Percentiles rank a stretch among this genome's conserved stretches.
These are phyloP conservation scores for Colletotrichum camelliae DNA, from an alignment of 2,329 filamentous ascomycete genomes.

Conservation along the genomic window DNA sequence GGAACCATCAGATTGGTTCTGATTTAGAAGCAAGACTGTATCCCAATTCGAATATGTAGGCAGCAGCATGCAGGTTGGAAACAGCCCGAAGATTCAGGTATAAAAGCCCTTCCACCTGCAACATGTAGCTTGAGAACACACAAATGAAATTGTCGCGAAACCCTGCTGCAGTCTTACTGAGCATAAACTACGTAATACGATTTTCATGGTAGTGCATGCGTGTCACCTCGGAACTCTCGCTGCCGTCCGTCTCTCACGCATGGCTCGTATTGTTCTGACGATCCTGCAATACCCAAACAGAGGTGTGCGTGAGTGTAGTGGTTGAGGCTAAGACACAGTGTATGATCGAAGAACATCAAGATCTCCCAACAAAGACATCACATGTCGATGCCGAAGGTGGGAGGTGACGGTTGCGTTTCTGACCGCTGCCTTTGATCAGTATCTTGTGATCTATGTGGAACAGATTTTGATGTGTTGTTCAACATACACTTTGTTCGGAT, in stretches of 20 bases:
- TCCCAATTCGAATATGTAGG: not conserved
- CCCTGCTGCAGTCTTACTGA: not conserved
- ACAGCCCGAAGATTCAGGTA: not conserved
- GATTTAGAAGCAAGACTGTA: fast-evolving
- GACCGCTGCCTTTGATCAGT: not conserved
- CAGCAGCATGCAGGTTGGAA: not conserved
- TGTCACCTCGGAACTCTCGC: not conserved
- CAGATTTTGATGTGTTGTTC: too few species aligned
- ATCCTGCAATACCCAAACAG: not conserved
- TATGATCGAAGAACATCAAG: not conserved
- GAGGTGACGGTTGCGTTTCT: not conserved
- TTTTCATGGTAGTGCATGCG: fast-evolving
- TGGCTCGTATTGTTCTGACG: not conserved
- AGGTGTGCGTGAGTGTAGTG: not conserved
- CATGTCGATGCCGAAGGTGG: not conserved
- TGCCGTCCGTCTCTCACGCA: not conserved
- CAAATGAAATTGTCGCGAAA: too few species aligned
- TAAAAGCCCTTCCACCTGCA: not conserved
- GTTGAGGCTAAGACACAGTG: fast-evolving
- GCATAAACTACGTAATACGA: not conserved
- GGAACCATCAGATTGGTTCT: fast-evolving
- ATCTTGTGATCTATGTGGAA: not conserved
- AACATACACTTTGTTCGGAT: not conserved
- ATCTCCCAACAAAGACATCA: not conserved
- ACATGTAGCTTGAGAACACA: not conserved